A percentile compares a stretch with the other conserved stretches of the same genome.
Conservation (phyloP, 495 filamentous ascomycete genomes). For the Hypoxylon rickii region DNA sequence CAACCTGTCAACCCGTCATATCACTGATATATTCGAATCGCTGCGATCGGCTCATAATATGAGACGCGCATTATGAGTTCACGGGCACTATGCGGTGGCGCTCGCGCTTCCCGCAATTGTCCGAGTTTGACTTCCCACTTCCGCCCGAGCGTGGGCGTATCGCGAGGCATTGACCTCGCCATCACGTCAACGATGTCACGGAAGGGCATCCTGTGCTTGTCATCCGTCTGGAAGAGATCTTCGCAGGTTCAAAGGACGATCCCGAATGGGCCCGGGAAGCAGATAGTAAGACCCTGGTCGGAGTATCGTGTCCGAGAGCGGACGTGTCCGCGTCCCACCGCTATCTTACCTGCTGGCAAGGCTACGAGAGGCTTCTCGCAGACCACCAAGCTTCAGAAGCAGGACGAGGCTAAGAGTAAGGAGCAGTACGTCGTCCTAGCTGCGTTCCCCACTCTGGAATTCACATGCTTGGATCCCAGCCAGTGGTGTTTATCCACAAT, state of each 20-base stretch:
- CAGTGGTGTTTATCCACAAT: neutral
- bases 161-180: neutral
- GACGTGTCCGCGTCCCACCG: neutral
- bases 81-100: slow-evolving; percentile 28
- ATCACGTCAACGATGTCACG: neutral
- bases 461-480: neutral
- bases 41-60: slow-evolving; percentile 15
- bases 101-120: slow-evolving; percentile 18
- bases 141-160: neutral
- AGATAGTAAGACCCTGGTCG: neutral
- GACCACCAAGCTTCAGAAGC: neutral
- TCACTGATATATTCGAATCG: neutral
- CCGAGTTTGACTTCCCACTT: slow-evolving; percentile 9
- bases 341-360: neutral
- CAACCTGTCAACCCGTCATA: too few relatives aligned
- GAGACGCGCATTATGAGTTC: slow-evolving; percentile 27
- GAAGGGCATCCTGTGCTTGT: neutral
- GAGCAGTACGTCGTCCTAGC: slow-evolving; percentile 25
- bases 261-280: too few relatives aligned
- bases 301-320: neutral
- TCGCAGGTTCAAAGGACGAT: neutral
- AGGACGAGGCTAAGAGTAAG: slow-evolving; percentile 14
- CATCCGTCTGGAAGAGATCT: neutral
- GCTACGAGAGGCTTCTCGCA: slow-evolving; percentile 9
- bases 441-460: neutral